Evolutionary conservation across 768 basidiomycete species (phyloP).

Genomic region (Pleurotus cornucopiae): DNA sequence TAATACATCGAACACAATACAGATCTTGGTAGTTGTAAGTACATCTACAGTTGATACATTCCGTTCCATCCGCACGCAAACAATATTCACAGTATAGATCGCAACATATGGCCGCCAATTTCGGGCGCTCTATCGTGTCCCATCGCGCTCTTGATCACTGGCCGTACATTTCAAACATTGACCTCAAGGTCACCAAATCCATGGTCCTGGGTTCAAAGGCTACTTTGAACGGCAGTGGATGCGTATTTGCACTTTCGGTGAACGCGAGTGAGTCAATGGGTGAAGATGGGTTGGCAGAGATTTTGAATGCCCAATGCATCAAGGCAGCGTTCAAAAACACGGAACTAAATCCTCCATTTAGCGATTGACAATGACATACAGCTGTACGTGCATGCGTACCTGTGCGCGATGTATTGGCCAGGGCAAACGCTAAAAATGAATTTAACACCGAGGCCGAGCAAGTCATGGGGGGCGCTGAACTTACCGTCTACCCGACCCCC

Average conservation of each 20-base stretch:
- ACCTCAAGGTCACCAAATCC: conserved; percentile 28
- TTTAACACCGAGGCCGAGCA: background rate
- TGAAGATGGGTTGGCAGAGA: conserved; percentile 42
- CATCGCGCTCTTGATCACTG: background rate
- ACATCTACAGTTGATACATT: no score
- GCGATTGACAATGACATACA: background rate
- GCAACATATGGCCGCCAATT: no score
- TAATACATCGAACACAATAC: no score
- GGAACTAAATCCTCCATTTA: conserved; percentile 33
- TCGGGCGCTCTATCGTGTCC: no score
- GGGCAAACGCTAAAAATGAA: conserved; percentile 49
- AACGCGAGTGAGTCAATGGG: conserved; percentile 63
- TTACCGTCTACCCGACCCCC: conserved; percentile 51
- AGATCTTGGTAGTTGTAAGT: no score
- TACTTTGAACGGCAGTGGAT: conserved; percentile 59
- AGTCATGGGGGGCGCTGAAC: conserved; percentile 13
- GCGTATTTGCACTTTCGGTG: conserved; percentile 59
- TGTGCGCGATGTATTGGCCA: conserved; percentile 54
- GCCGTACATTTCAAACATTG: conserved; percentile 38
- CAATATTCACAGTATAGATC: no score
- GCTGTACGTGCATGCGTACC: conserved; percentile 23
- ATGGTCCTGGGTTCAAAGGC: conserved; percentile 47
- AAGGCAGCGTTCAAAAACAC: conserved; percentile 64
- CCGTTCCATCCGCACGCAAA: no score
- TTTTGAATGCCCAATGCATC: conserved; percentile 60